phyloP scores from a whole-genome alignment of 2,329 filamentous ascomycete genomes.

The Neopestalotiopsis clavispora region DNA sequence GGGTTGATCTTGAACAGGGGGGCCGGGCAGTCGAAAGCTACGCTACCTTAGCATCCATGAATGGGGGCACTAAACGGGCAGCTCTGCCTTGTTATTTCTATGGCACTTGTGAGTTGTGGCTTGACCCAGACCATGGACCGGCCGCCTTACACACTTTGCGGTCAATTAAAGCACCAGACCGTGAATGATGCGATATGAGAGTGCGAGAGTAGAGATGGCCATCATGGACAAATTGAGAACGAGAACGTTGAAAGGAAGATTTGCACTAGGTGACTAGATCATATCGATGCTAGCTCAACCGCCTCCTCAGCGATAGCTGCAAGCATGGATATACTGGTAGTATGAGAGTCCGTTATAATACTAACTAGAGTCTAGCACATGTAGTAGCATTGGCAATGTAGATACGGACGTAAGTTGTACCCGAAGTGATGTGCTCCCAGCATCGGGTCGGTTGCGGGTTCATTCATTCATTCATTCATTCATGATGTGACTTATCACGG shows the following conservation, averaged over 20 bases:
- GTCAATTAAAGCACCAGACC: neutral
- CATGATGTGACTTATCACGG: neutral
- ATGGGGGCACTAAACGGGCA: constrained; percentile 23
- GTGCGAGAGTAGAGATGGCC: constrained; percentile 20
- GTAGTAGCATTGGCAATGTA: constrained; percentile 2
- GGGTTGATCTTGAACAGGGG: constrained; percentile 26
- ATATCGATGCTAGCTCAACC: too few species aligned
- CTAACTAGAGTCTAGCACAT: constrained; percentile 22
- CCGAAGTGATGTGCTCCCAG: neutral
- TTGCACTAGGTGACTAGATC: too few species aligned
- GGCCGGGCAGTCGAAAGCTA: constrained; percentile 24
- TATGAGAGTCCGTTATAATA: neutral
- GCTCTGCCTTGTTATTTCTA: constrained; percentile 23
- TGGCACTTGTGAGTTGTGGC: neutral
- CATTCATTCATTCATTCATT: neutral
- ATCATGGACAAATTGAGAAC: too few species aligned
- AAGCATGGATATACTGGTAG: neutral
- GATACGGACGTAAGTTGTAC: constrained; percentile 11
- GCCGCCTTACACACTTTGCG: neutral
- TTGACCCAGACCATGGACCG: neutral
- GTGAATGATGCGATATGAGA: neutral
- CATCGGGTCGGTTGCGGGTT: neutral
- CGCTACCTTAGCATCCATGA: constrained; percentile 18
- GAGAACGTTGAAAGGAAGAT: too few species aligned
- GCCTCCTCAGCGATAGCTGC: neutral